Evolutionary conservation across 106 monocot species (phyloP), one percentile per base, ranked within the genome.

Genomic region (Alisma plantagoaquatica): DNA sequence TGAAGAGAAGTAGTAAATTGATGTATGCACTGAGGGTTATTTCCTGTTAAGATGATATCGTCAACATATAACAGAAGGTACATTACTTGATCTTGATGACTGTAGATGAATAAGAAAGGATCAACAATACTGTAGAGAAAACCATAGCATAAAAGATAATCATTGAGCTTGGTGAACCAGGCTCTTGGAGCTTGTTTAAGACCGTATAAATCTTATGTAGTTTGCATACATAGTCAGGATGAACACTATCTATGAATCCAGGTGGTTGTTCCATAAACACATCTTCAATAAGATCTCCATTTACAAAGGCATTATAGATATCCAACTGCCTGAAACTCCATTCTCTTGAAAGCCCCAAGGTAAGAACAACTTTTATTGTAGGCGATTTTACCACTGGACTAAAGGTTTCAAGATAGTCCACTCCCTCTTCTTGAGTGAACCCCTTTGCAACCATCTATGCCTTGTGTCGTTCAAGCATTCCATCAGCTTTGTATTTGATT

Each of bases 1-100:
- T 16, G 2, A 0, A 35, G 1, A 10, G 16, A 0, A 18, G 26
- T 16, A 3, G 29, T 1, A 29, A 49, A 2, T 3, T 20, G 9
- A 2, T 18, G n/a, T 2, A 49, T 10, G 2, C 2, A 10, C 22
- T 21, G 18, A 7, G 21, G 10, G 21, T 23, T 10, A 23, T 29
- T 53, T 16, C 2, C 9, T 7, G 25, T 53, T 2, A 53, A n/a
- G 18, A 53, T 29, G 18, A 27, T 53, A 12, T 53, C 52, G 15
- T 53, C 52, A 29, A 53, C 52, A 53, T 53, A 53, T n/a, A 53
- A 7, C 2, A 53, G 52, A 1, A 53, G 2, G 29, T 53, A 53
- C 10, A 53, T 3, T 2, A 49, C 1, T 23, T 3, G 3, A 2
- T 11, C 12, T 9, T 23, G 2, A 2, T 11, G 2, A 2, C 24